phyloP scores from a whole-genome alignment of 768 basidiomycete species.

The Botryobasidium botryosum region DNA sequence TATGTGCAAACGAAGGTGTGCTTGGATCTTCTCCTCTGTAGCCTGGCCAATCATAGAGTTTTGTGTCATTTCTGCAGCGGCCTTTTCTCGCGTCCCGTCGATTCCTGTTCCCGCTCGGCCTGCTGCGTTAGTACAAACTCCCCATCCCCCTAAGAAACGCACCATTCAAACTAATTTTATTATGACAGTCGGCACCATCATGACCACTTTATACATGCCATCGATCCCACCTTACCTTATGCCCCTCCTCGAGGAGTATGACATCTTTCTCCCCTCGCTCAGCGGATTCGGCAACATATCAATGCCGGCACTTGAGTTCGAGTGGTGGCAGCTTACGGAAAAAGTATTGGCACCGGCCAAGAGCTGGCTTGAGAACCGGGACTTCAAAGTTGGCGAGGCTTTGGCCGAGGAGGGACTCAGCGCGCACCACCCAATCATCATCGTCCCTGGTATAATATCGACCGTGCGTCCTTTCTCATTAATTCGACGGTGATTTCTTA shows the following conservation, averaged over 20 bases:
- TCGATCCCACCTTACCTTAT: conserved; percentile 53
- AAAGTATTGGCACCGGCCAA: conserved; percentile 73
- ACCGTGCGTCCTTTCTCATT: conserved; percentile 36
- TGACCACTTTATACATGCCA: conserved; percentile 50
- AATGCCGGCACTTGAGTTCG: conserved; percentile 30
- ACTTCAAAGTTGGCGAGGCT: conserved; percentile 48
- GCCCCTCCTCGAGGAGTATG: conserved; percentile 52
- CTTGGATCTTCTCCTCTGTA: too few species aligned
- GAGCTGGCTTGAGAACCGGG: conserved; percentile 60
- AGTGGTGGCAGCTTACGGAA: conserved; percentile 50
- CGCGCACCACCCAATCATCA: conserved; percentile 61
- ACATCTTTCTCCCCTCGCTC: conserved; percentile 40
- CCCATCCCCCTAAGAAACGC: neutral
- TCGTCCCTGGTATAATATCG: conserved; percentile 83
- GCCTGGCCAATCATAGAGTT: neutral
- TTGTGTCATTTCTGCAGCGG: conserved; percentile 3
- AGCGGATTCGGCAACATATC: conserved; percentile 27
- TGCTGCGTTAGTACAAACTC: conserved; percentile 32
- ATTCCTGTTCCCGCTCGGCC: conserved; percentile 56
- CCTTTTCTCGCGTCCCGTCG: conserved; percentile 18
- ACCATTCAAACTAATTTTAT: neutral
- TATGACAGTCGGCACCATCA: conserved; percentile 41
- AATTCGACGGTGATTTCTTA: neutral
- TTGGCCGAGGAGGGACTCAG: conserved; percentile 18
- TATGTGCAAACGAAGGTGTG: too few species aligned